Base-by-base conservation (phyloP, 73 alveolate species). In the Paramecium pentaurelia region DNA sequence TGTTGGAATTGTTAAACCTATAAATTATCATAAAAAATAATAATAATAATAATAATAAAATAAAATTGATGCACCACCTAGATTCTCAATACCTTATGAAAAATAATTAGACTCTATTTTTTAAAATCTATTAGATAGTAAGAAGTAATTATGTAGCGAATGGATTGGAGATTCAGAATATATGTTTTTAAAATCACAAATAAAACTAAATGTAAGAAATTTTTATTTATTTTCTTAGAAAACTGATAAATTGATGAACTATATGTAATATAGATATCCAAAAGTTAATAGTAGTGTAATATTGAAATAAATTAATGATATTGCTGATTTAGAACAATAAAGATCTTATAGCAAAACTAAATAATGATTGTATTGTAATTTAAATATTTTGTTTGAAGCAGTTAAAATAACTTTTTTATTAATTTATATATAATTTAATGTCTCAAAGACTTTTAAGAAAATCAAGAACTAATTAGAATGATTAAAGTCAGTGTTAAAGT, bases 1-100 rank as follows among this genome's bases (percentile, higher is more conserved):
- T 25, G 42, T 28, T 45, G 91, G 91, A 44, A 18, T 80, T 42
- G 91, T 80, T 8, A 80, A 80, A 49, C 91, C 91, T 20, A 80
- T 80, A 7, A 8, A 6, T 49, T 80, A 80, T 80, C 91, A 80
- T 47, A 80, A 80, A 80, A 80, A 80, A 44, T 12, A 80, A 44
- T 47, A 80, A 44, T 12, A 80, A 44, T 47, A 25, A 47, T 18
- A 80, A 27, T 3, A 8, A 2, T n/a, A n/a, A n/a, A n/a, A n/a
- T n/a, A 30, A 20, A 42, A 37, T 22, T 18, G 73, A 80, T 10
- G 34, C 7, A 20, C 58, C 25, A 44, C 32, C 77, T 2, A 80
- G 58, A 47, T 42, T 42, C 18, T 25, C 77, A 3, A 32, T 80
- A 20, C 71, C 91, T 12, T 80, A 80, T 80, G 44, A 45, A 6